Percentiles rank a stretch among this genome's conserved stretches.
phyloP scores from a whole-genome alignment of 179 eudicot species.

The Beta macrorhiza region DNA sequence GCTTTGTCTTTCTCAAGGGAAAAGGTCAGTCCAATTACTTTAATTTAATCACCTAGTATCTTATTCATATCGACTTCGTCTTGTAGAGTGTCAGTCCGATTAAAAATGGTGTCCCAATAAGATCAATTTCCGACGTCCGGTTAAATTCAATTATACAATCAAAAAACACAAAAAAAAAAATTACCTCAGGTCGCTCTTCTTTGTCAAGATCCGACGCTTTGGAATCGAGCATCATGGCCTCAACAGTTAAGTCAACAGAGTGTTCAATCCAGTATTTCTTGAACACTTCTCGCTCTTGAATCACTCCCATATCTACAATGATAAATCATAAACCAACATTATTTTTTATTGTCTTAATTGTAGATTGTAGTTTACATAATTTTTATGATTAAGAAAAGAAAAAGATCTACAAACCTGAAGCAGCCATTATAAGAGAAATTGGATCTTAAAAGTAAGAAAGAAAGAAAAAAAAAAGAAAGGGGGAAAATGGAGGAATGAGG shows the following conservation, averaged over 20 bases:
- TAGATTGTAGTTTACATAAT: neutral
- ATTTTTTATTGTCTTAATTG: neutral
- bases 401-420: conserved; percentile 36
- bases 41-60: too few species aligned
- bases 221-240: conserved; percentile 98
- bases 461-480: neutral
- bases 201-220: conserved; percentile 90
- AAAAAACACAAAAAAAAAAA: neutral
- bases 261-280: conserved; percentile 92
- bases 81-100: too few species aligned
- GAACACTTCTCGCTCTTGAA: conserved; percentile 64
- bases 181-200: conserved; percentile 90
- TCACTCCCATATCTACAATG: conserved; percentile 25
- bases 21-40: too few species aligned
- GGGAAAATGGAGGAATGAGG: neutral
- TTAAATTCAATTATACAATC: too few species aligned
- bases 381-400: neutral
- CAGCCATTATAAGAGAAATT: conserved; percentile 38
- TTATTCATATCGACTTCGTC: too few species aligned
- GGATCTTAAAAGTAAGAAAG: neutral
- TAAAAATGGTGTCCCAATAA: too few species aligned
- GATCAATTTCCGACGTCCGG: too few species aligned
- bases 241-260: conserved; percentile 69
- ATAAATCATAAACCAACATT: neutral
- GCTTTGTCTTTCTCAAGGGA: too few species aligned